Evolutionary conservation across 345 rosid genomes (phyloP), one percentile per base, ranked within the genome.

Genomic region (Melastoma malabathricum): DNA sequence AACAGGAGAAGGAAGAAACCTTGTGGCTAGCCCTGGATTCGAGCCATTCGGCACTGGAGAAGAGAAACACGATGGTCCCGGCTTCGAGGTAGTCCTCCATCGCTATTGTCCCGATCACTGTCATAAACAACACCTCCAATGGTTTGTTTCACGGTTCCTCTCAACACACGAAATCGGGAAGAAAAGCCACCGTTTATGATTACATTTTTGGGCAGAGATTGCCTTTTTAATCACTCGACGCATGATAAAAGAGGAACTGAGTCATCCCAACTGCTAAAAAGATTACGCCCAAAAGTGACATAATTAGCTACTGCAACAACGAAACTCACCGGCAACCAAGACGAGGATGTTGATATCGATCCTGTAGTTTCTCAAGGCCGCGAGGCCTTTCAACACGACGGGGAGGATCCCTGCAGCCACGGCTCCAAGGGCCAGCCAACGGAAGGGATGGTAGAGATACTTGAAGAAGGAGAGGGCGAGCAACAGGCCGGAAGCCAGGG

Each of bases 1-100:
- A 47, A 47, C 29, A 14, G 15, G 23, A 22, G 6, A 23, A 22
- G 13, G 10, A 29, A 27, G 18, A 16, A 62, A 84, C 97, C 95
- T 82, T 92, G 65, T 80, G 83, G 81, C 95, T 66, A 66, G 98
- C 95, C 50, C 85, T 77, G 19, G 95, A 61, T 49, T 92, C 85
- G 13, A 92, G 95, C 98, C 98, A 92, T 50, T 81, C 83, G 0
- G 95, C 87, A 49, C 75, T 71, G 19, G 86, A 69, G 78, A 87
- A 87, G 50, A 92, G 74, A 63, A 92, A 92, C 51, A 92, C 95
- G 51, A 92, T 84, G 23, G 84, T 69, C 52, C 72, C 98, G 38
- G 98, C 87, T 78, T 92, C 98, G 17, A 71, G 52, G 59, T 65
- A 92, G 64, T 92, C 96, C 25, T 22, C 7, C 93, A 92, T 62